Base-by-base conservation (phyloP, 805 yeast species). In the Wickerhamiella azymoides region DNA sequence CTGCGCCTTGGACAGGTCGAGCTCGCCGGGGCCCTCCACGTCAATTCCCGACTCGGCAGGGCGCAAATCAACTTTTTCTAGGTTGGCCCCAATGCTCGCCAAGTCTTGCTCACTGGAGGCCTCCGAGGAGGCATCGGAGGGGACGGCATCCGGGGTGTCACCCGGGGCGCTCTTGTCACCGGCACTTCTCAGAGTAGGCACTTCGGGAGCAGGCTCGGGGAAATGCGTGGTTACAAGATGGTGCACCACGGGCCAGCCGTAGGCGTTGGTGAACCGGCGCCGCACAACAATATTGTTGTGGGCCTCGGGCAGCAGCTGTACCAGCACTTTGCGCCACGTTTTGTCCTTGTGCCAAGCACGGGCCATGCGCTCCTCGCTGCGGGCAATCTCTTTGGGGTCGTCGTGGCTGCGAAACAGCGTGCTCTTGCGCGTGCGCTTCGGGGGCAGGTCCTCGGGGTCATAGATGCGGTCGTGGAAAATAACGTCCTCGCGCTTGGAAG, bases 201-300 rank as follows among this genome's bases (percentile, higher is more conserved):
- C n/a, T 2, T 30, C 33, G 14, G 33, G 33, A 3, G 33, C 33
- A 16, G 39, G 11, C 28, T 39, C 42, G 19, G 27, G 38, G 60
- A 82, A 82, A 62, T 81, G 88, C 46, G 74, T 72, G 13, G 73
- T 67, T 1, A 81, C 83, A 52, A 88, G 56, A 61, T 89, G 95
- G 38, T 79, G 80, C n/a, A 89, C 70, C 0, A 85, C 94, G 1
- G 83, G 84, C 92, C 96, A 85, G 1, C 98, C 98, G 63, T 80
- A 88, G 0, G 96, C 92, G 63, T 89, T 89, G 5, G 93, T 80
- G 67, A 84, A 92, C 50, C 84, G 66, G 53, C 98, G 70, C 51
- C 98, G 68, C 1, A 89, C 97, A 24, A 84, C 71, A 25, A 92
- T 86, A 57, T 86, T 89, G 57, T 89, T 89, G 58, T 89, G 98